Evolutionary conservation across 495 filamentous ascomycete species (phyloP).

Genomic region (Penicillium manginii): DNA sequence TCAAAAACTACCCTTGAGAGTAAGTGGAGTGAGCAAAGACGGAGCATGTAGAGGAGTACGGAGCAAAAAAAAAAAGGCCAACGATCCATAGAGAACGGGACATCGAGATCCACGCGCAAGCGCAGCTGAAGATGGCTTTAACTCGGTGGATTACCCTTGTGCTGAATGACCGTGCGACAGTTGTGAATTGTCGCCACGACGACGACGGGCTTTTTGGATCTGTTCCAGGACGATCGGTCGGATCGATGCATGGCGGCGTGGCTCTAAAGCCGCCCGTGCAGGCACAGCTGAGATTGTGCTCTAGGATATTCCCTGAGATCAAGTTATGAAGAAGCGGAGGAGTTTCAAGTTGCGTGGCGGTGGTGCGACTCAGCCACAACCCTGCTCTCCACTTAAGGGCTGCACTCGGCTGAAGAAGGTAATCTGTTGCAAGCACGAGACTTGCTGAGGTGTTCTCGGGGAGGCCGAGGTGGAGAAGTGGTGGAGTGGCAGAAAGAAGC

Average conservation of each 20-base stretch:
- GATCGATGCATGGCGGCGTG: conserved; percentile 16
- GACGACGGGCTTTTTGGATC: conserved; percentile 12
- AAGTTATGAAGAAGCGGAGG: conserved; percentile 3
- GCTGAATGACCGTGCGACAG: conserved; percentile 15
- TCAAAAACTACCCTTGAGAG: conserved; percentile 4
- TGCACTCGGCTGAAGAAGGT: conserved; percentile 26
- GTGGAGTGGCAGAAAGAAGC: not conserved
- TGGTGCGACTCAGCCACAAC: conserved; percentile 23
- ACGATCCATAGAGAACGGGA: conserved; percentile 7
- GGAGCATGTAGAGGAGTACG: conserved; percentile 1
- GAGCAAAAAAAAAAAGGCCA: not conserved
- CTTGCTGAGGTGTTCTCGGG: conserved; percentile 2
- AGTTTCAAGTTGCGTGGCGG: conserved; percentile 13
- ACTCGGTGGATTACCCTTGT: conserved; percentile 17
- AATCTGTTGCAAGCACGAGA: conserved; percentile 5
- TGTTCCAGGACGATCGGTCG: conserved; percentile 23
- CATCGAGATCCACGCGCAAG: not conserved
- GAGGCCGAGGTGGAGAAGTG: not conserved
- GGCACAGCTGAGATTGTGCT: conserved; percentile 13
- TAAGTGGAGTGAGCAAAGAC: conserved; percentile 10
- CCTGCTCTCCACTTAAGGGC: conserved; percentile 6
- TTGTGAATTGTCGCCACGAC: conserved; percentile 12
- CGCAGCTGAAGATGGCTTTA: conserved; percentile 15
- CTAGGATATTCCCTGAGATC: conserved; percentile 26
- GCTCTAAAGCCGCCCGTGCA: conserved; percentile 13